These are phyloP conservation scores for Moricandia moricandioides DNA, from an alignment of 345 rosid genomes.

Conservation along the genomic window DNA sequence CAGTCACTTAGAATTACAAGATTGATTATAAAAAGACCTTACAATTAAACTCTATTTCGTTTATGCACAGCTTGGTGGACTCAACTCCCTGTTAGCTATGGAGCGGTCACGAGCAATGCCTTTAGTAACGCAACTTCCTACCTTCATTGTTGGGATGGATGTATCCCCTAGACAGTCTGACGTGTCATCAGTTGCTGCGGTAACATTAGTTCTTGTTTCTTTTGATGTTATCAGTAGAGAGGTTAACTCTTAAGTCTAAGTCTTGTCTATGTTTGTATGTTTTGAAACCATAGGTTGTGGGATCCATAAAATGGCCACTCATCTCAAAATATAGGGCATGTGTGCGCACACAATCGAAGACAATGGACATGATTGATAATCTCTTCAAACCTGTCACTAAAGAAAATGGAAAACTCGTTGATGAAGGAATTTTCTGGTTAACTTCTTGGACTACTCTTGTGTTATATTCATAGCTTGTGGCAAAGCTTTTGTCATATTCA, in stretches of 20 bases:
- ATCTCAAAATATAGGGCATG: constrained; percentile 82
- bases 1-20: background rate
- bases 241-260: background rate
- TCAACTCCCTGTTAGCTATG: constrained; percentile 66
- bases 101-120: constrained; percentile 68
- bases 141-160: constrained; percentile 94
- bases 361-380: constrained; percentile 82
- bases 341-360: constrained; percentile 86
- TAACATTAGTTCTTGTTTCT: constrained; percentile 32
- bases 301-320: constrained; percentile 87
- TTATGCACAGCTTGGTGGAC: constrained; percentile 78
- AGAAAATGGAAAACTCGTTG: constrained; percentile 10
- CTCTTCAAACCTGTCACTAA: constrained; percentile 57
- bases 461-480: background rate
- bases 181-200: constrained; percentile 91
- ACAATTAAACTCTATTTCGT: background rate
- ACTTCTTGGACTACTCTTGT: background rate
- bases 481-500: background rate
- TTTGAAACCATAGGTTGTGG: constrained; percentile 48
- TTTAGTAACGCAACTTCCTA: constrained; percentile 63
- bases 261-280: constrained; percentile 1
- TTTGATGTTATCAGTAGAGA: background rate
- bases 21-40: background rate
- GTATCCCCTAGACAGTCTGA: constrained; percentile 94
- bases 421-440: constrained; percentile 60